Evolutionary conservation across 805 yeast species (phyloP).

Genomic region (Zygoascus ofunaensis): DNA sequence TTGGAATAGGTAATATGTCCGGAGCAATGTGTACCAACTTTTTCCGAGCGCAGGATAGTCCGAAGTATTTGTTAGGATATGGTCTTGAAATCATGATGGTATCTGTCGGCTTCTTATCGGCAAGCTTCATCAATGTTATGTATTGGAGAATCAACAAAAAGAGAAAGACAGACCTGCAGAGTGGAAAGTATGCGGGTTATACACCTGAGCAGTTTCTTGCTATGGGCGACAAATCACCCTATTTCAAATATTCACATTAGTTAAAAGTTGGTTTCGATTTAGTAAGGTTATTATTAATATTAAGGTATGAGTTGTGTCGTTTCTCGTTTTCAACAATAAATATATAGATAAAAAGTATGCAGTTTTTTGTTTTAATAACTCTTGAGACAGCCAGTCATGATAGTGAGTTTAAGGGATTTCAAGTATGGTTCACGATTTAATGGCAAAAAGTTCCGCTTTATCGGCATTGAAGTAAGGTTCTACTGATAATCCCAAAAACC

Average conservation of each 20-base stretch:
- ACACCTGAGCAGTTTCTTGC: constrained; percentile 26
- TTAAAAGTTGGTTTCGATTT: neutral
- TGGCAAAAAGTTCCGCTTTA: no score
- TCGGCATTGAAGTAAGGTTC: no score
- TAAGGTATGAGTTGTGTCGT: no score
- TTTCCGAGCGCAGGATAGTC: constrained; percentile 7
- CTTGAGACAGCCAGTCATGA: neutral
- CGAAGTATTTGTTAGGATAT: constrained; percentile 4
- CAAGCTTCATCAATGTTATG: constrained; percentile 15
- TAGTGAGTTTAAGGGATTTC: no score
- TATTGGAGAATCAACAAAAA: constrained; percentile 24
- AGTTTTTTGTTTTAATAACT: no score
- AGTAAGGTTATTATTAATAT: neutral
- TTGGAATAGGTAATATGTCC: constrained; percentile 58
- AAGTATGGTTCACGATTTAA: no score
- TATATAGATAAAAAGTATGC: no score
- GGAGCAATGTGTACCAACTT: constrained; percentile 35
- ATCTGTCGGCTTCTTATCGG: constrained; percentile 4
- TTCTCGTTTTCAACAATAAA: no score
- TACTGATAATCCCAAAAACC: no score
- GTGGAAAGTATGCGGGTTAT: constrained; percentile 28
- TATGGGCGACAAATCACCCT: constrained; percentile 38
- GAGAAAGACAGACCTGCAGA: constrained; percentile 22
- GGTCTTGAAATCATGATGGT: constrained; percentile 7
- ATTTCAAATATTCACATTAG: constrained; percentile 26